Evolutionary conservation across 805 yeast genomes (phyloP).

Genomic region (Saccharomycopsis sp.): DNA sequence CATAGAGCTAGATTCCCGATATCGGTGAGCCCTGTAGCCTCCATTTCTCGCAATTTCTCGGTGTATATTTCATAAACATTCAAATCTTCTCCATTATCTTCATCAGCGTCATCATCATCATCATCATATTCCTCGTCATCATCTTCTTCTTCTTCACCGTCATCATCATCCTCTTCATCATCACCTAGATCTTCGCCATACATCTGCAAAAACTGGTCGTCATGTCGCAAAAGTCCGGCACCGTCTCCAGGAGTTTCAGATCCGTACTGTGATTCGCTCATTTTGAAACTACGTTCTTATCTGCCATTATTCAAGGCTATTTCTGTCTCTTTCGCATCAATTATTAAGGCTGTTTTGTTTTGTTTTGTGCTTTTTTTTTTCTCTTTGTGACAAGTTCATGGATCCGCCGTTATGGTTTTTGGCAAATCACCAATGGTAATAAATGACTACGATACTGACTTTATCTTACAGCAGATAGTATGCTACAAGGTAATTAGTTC

Average conservation of each 20-base stretch:
- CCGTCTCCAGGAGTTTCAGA: too few relatives aligned
- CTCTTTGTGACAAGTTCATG: neutral
- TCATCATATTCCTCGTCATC: slow-evolving; percentile 18
- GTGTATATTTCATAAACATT: slow-evolving; percentile 9
- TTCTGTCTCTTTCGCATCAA: too few relatives aligned
- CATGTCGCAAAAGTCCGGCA: neutral
- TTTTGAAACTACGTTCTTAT: too few relatives aligned
- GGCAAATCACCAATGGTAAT: too few relatives aligned
- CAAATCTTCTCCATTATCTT: neutral
- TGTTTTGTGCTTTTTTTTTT: neutral
- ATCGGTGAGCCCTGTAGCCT: slow-evolving; percentile 56
- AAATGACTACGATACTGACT: too few relatives aligned
- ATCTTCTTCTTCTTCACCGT: slow-evolving; percentile 17
- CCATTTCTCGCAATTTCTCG: slow-evolving; percentile 41
- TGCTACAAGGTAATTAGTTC: too few relatives aligned
- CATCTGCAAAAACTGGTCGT: neutral
- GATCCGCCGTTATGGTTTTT: neutral
- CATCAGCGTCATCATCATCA: slow-evolving; percentile 14
- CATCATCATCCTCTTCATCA: slow-evolving; percentile 14
- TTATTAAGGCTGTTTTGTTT: neutral
- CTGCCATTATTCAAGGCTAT: too few relatives aligned
- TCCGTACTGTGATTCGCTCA: too few relatives aligned
- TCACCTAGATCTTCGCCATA: neutral
- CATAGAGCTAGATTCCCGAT: slow-evolving; percentile 78
- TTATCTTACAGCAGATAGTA: too few relatives aligned